These are phyloP conservation scores for Neocallimastix lanati DNA, from an alignment of 192 early-diverging fungal species.

Conservation along the genomic window DNA sequence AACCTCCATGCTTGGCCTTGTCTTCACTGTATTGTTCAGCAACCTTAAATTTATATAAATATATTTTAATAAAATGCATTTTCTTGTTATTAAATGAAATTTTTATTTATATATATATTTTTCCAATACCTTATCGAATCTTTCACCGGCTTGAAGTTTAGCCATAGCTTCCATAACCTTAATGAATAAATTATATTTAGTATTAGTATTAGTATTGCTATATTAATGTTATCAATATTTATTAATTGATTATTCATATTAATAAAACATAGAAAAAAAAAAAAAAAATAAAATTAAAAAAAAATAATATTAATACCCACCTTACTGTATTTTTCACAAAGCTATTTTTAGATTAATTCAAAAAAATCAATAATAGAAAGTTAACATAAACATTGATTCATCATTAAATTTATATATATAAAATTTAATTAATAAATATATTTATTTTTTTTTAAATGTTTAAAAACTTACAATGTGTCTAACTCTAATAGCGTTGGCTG, in stretches of 20 bases:
- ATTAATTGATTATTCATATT: no score
- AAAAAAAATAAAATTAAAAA: no score
- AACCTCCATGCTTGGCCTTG: conserved; percentile 63
- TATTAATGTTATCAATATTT: no score
- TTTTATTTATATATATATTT: no score
- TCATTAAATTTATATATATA: no score
- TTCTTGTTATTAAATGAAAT: no score
- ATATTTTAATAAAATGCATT: neutral
- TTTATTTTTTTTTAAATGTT: neutral
- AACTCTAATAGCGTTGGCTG: conserved; percentile 36
- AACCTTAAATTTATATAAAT: conserved; percentile 15
- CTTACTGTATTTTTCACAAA: conserved; percentile 67
- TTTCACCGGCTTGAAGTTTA: conserved; percentile 30
- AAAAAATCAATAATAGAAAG: no score
- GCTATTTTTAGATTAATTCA: conserved; percentile 66
- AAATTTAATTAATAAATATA: conserved; percentile 3
- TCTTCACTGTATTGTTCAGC: conserved; percentile 62
- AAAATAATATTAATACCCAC: conserved; percentile 4
- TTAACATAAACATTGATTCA: no score
- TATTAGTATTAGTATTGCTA: conserved; percentile 3
- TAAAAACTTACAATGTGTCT: neutral
- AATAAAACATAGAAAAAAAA: no score
- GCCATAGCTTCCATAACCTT: conserved; percentile 38
- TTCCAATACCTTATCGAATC: conserved; percentile 31
- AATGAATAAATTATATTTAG: neutral